Conservation (phyloP, 176 grass and related monocot genomes). For the Oryza glaberrima region DNA sequence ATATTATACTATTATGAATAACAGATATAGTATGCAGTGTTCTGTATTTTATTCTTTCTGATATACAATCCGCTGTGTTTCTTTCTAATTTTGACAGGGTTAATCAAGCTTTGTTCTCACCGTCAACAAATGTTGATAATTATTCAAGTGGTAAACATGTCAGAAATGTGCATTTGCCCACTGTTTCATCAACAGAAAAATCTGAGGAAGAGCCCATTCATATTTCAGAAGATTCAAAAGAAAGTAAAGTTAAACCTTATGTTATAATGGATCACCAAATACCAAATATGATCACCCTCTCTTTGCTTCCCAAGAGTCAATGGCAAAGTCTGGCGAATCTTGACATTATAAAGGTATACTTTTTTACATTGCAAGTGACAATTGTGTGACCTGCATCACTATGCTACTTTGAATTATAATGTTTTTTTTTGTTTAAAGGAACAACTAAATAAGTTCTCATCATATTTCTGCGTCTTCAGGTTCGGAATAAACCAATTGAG, state of each 20-base stretch:
- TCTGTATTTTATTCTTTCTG: conserved; percentile 40
- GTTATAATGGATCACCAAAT: conserved; percentile 67
- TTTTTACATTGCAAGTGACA: conserved; percentile 21
- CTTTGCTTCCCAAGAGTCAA: conserved; percentile 95
- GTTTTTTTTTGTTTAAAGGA: conserved; percentile 27
- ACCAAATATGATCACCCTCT: conserved; percentile 90
- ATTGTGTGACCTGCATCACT: conserved; percentile 33
- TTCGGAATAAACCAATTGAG: conserved; percentile 92
- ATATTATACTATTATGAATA: conserved; percentile 14
- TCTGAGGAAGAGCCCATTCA: conserved; percentile 53
- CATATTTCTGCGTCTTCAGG: conserved; percentile 44
- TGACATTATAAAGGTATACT: conserved; percentile 93
- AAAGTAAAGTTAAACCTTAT: conserved; percentile 49
- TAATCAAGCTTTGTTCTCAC: conserved; percentile 89
- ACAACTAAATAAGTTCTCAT: neutral
- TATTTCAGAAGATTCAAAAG: conserved; percentile 44
- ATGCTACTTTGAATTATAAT: conserved; percentile 3
- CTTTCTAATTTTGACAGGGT: conserved; percentile 55
- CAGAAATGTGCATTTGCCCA: conserved; percentile 66
- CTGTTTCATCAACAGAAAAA: conserved; percentile 64
- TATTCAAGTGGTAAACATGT: conserved; percentile 76
- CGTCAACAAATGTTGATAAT: conserved; percentile 60
- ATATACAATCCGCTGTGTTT: conserved; percentile 26
- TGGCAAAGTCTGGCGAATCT: conserved; percentile 97
- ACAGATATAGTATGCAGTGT: conserved; percentile 3